Base-by-base conservation (phyloP, 345 rosid genomes). In the Nephelium lappaceum region DNA sequence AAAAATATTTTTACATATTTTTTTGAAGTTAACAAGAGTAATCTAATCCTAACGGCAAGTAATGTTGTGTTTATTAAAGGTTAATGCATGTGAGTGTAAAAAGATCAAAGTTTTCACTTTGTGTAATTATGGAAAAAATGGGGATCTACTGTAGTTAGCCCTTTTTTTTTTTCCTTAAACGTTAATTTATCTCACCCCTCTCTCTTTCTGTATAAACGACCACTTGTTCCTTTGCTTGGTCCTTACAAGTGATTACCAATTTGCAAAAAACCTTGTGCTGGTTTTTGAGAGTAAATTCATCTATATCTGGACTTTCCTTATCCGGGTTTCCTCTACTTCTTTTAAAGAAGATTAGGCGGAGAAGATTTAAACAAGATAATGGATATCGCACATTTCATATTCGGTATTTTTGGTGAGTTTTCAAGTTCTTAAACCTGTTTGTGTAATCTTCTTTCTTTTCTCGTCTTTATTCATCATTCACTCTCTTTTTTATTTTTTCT, bases 321-420 rank as follows among this genome's bases (percentile, higher is more conserved):
- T 36, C 39, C 10, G 69, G 55, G 70, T 75, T 27, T 11, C 24
- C 51, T 53, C 62, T 11, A 9, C 36, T 31, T 70, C 5, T 75
- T 67, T 14, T 10, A 9, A 15, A 16, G 4, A 23, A 65, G 72
- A 10, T 66, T 23, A 25, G 51, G 76, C 38, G 11, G 70, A 27
- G 25, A 62, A 60, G 63, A 21, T 80, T 67, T 11, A 11, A 10
- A 47, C 19, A 61, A 51, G 19, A 61, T 15, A 77, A 92, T 93
- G 97, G 85, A 82, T 41, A 80, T 92, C 53, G 81, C 81, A 71
- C 99, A 92, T 88, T 92, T 92, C 87, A 21, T 92, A 83, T 95
- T 95, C 87, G 99, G 97, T 21, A 43, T 96, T 75, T 91, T 92
- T 77, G 99, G 99, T 95, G 86, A 69, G 87, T 80, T 19, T 42